phyloP scores from a whole-genome alignment of 495 filamentous ascomycete species.

The Penicillium simplicissimum region DNA sequence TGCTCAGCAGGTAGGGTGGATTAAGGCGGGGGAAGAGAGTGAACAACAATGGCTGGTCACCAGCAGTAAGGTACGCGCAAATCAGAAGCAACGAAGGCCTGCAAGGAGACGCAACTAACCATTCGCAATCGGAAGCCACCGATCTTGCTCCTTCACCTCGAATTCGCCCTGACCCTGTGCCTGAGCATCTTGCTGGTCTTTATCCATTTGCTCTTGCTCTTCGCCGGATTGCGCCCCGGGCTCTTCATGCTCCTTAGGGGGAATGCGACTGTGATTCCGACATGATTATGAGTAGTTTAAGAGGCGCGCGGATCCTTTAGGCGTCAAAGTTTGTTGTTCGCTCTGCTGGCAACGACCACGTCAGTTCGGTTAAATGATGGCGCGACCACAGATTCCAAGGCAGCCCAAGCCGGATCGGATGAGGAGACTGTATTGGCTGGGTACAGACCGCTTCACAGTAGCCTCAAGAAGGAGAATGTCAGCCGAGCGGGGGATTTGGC shows the following conservation, averaged over 20 bases:
- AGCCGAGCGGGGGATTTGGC: conserved; percentile 40
- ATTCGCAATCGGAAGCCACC: conserved; percentile 99
- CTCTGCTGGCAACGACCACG: conserved; percentile 52
- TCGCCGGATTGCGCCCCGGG: conserved; percentile 90
- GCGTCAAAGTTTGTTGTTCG: conserved; percentile 33
- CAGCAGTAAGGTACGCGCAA: conserved; percentile 58
- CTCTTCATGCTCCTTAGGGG: conserved; percentile 86
- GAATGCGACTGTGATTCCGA: conserved; percentile 71
- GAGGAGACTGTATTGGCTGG: conserved; percentile 34
- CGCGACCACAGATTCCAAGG: conserved; percentile 30
- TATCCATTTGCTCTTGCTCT: conserved; percentile 74
- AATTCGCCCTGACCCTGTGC: conserved; percentile 76
- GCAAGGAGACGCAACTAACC: conserved; percentile 74
- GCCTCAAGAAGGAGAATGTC: conserved; percentile 37
- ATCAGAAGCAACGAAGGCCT: conserved; percentile 54
- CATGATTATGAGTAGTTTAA: conserved; percentile 69
- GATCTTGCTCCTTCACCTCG: conserved; percentile 99
- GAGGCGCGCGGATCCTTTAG: conserved; percentile 31
- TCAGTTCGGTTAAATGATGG: conserved; percentile 43
- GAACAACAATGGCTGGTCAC: conserved; percentile 41
- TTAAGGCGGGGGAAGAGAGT: conserved; percentile 24
- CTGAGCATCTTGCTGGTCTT: conserved; percentile 64
- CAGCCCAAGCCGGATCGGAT: conserved; percentile 34
- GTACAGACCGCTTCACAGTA: conserved; percentile 49
- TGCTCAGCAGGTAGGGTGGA: neutral